Conservation (phyloP, 2,329 filamentous ascomycete genomes). For the Aspergillus tubingensis region DNA sequence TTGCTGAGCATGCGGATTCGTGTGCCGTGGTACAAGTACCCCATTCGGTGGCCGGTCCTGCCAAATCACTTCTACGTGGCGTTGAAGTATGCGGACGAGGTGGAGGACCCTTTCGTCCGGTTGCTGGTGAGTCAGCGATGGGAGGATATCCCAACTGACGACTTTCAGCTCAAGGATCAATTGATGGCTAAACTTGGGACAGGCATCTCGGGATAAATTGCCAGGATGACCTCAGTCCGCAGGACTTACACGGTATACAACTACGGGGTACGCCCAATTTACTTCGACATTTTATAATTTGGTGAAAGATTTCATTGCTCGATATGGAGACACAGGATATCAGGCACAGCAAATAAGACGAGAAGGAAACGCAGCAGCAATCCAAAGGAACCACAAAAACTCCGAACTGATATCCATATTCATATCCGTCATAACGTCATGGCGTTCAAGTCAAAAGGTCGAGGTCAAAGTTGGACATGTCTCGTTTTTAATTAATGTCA, state of each 20-base stretch:
- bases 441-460: background rate
- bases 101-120: constrained; percentile 38
- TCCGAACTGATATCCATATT: no score
- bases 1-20: constrained; percentile 36
- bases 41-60: constrained; percentile 37
- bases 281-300: background rate
- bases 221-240: no score
- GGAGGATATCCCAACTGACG: constrained; percentile 30
- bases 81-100: constrained; percentile 28
- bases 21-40: constrained; percentile 34
- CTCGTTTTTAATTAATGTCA: background rate
- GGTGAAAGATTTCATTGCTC: no score
- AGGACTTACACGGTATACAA: background rate
- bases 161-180: constrained; percentile 25
- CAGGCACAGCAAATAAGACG: background rate
- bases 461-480: background rate
- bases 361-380: no score
- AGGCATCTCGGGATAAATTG: background rate
- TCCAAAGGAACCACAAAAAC: no score
- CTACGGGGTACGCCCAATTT: background rate
- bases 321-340: background rate
- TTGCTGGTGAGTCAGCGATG: constrained; percentile 36
- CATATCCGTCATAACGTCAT: constrained; percentile 14
- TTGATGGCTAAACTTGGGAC: constrained; percentile 25
- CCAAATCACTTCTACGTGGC: constrained; percentile 35